Evolutionary conservation across 2,329 filamentous ascomycete genomes (phyloP).

Genomic region (Reticulascus tulasneorum): DNA sequence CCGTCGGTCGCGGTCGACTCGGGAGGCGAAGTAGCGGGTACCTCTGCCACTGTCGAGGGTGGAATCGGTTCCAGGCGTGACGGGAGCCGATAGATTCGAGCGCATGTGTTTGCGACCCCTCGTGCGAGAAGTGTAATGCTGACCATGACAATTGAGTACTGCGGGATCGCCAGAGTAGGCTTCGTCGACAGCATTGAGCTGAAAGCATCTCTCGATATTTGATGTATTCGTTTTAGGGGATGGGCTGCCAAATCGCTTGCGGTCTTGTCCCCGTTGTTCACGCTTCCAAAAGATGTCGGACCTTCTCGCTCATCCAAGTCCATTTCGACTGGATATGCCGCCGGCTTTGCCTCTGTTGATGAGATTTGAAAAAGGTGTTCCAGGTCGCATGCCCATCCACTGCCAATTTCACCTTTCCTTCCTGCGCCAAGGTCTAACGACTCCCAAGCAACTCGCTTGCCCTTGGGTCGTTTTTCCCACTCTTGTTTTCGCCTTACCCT

Average conservation of each 20-base stretch:
- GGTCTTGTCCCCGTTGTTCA: constrained; percentile 16
- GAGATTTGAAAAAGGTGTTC: constrained; percentile 56
- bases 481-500: constrained; percentile 53
- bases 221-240: constrained; percentile 9
- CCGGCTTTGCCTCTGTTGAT: background rate
- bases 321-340: constrained; percentile 4
- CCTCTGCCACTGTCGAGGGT: constrained; percentile 34
- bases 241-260: constrained; percentile 12
- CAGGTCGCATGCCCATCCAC: constrained; percentile 82
- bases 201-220: constrained; percentile 24
- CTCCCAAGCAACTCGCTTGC: constrained; percentile 73
- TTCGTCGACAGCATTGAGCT: constrained; percentile 20
- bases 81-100: constrained; percentile 86
- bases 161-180: too few relatives aligned
- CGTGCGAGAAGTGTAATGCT: constrained; percentile 64
- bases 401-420: constrained; percentile 76
- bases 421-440: constrained; percentile 69
- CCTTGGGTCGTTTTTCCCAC: constrained; percentile 77
- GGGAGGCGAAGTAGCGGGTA: constrained; percentile 40
- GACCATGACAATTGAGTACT: constrained; percentile 52
- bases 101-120: constrained; percentile 67
- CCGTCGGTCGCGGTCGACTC: constrained; percentile 10
- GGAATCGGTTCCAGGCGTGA: constrained; percentile 19
- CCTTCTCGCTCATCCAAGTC: constrained; percentile 12
- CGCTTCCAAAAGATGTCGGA: constrained; percentile 8